phyloP scores from a whole-genome alignment of 2,329 filamentous ascomycete species.

The Aspergillus tanneri region DNA sequence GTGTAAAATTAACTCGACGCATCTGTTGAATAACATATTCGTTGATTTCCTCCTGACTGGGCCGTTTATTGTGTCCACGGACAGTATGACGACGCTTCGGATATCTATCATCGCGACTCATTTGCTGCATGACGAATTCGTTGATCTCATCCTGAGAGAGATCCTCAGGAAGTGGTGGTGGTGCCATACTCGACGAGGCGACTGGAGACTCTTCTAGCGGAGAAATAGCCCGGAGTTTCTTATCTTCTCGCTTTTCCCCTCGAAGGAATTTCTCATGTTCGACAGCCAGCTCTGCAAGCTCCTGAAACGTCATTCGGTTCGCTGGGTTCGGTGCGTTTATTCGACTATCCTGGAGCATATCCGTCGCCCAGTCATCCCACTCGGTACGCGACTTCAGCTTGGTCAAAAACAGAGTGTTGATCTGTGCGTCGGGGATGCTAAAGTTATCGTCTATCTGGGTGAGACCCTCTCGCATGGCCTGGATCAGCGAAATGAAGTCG shows the following conservation, averaged over 20 bases:
- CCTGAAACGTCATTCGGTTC: slow-evolving; percentile 24
- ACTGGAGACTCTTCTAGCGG: too few species aligned
- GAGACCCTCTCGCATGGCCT: slow-evolving; percentile 30
- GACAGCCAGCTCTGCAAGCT: slow-evolving; percentile 24
- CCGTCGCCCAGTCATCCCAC: slow-evolving; percentile 27
- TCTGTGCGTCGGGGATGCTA: slow-evolving; percentile 24
- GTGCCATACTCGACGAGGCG: too few species aligned
- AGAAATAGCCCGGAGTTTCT: neutral
- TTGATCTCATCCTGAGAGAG: slow-evolving; percentile 31
- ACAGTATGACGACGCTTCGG: slow-evolving; percentile 4
- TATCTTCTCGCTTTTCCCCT: neutral
- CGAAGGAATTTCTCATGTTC: slow-evolving; percentile 20
- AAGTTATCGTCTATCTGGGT: slow-evolving; percentile 27
- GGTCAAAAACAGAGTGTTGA: slow-evolving; percentile 28
- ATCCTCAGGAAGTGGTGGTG: neutral
- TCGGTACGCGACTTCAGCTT: slow-evolving; percentile 26
- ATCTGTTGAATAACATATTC: slow-evolving; percentile 30
- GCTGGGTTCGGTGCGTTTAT: slow-evolving; percentile 19
- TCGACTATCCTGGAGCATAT: slow-evolving; percentile 27
- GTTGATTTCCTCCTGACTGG: slow-evolving; percentile 32
- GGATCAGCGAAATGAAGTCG: slow-evolving; percentile 29
- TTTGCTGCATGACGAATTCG: slow-evolving; percentile 27
- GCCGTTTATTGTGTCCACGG: slow-evolving; percentile 23
- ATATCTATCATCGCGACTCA: slow-evolving; percentile 17
- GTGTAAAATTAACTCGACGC: slow-evolving; percentile 26